Percentiles rank a stretch among this genome's conserved stretches.
phyloP scores from a whole-genome alignment of 306 rosid species.

The Macrotyloma uniflorum region DNA sequence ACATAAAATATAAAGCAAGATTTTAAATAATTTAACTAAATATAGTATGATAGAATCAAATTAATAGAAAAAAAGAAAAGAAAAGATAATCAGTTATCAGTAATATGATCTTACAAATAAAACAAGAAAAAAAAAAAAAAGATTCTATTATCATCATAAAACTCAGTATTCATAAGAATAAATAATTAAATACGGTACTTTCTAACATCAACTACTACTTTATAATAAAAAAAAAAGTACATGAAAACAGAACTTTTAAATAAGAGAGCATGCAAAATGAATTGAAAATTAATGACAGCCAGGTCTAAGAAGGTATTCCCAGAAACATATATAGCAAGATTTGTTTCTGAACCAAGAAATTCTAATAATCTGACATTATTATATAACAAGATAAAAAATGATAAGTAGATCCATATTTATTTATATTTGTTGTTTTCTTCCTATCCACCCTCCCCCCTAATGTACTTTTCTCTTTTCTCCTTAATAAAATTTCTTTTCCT shows the following conservation, averaged over 20 bases:
- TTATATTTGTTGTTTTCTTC: neutral
- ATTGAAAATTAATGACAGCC: neutral
- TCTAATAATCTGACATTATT: neutral
- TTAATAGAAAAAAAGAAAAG: constrained; percentile 35
- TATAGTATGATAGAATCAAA: constrained; percentile 8
- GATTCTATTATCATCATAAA: neutral
- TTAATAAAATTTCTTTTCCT: neutral
- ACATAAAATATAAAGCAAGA: constrained; percentile 35
- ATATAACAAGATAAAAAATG: neutral
- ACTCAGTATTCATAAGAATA: neutral
- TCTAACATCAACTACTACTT: neutral
- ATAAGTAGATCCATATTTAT: neutral
- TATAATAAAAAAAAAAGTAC: neutral
- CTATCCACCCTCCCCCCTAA: neutral
- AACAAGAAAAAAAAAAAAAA: constrained; percentile 28
- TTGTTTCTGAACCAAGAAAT: neutral
- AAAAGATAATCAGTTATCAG: constrained; percentile 10
- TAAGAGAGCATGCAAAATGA: neutral
- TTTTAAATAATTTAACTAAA: neutral
- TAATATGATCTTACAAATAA: constrained; percentile 3
- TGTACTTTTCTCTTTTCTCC: neutral
- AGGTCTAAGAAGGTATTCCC: neutral
- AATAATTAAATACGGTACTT: neutral
- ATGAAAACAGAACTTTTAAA: neutral
- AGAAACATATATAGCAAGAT: neutral